Evolutionary conservation across 148 eudicot genomes (phyloP).

Genomic region (Nepenthes mirabilis): DNA sequence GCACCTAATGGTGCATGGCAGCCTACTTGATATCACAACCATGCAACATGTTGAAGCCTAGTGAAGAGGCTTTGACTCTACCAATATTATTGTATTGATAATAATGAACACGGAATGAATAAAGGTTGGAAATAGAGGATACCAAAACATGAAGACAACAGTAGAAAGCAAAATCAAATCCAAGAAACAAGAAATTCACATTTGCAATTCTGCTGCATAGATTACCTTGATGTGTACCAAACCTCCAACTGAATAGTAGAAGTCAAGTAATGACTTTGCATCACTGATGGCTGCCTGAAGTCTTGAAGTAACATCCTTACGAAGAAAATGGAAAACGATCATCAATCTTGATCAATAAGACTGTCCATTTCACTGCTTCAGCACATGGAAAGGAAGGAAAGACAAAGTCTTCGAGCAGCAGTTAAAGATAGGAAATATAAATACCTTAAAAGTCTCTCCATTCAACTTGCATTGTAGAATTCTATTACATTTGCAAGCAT

Average conservation of each 20-base stretch:
- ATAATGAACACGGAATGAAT: too few species aligned
- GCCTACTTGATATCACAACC: too few species aligned
- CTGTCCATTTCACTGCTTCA: neutral
- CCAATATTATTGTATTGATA: too few species aligned
- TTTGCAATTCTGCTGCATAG: neutral
- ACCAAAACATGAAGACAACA: too few species aligned
- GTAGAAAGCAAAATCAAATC: too few species aligned
- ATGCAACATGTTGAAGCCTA: too few species aligned
- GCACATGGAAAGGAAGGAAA: constrained; percentile 2
- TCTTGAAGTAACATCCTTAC: constrained; percentile 47
- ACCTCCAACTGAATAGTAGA: constrained; percentile 64
- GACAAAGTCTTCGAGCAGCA: neutral
- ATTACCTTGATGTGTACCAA: constrained; percentile 65
- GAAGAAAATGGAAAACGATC: constrained; percentile 1
- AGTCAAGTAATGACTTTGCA: constrained; percentile 57
- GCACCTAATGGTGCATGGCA: too few species aligned
- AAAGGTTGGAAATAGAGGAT: too few species aligned
- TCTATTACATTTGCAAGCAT: constrained; percentile 46
- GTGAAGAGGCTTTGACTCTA: too few species aligned
- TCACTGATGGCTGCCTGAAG: constrained; percentile 40
- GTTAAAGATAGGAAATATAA: neutral
- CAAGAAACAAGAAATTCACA: too few species aligned
- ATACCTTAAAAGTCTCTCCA: constrained; percentile 41
- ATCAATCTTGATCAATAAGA: neutral
- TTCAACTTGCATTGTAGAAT: constrained; percentile 52